phyloP scores from a whole-genome alignment of 257 asterid species.

The Plantago major region DNA sequence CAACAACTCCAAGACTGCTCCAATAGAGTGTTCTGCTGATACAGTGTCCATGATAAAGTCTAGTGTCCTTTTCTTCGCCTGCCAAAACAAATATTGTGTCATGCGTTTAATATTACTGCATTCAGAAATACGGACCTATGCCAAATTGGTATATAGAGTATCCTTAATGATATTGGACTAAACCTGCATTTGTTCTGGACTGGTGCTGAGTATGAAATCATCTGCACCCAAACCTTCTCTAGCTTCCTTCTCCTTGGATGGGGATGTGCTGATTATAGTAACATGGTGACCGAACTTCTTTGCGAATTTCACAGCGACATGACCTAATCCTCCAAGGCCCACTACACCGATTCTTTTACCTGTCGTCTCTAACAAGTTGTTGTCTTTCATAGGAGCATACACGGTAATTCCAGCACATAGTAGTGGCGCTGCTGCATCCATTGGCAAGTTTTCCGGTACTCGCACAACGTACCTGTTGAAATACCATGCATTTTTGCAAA shows the following conservation, averaged over 20 bases:
- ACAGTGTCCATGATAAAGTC: conserved; percentile 76
- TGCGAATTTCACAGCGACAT: conserved; percentile 70
- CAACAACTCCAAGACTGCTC: conserved; percentile 54
- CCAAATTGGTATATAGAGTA: not conserved
- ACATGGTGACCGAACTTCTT: conserved; percentile 84
- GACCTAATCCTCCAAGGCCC: conserved; percentile 84
- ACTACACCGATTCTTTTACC: conserved; percentile 58
- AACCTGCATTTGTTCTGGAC: conserved; percentile 62
- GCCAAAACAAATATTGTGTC: not conserved
- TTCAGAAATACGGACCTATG: not conserved
- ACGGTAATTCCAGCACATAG: conserved; percentile 77
- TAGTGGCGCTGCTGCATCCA: conserved; percentile 92
- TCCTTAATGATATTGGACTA: not conserved
- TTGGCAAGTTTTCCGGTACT: conserved; percentile 59
- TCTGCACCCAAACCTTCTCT: conserved; percentile 58
- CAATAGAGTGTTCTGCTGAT: conserved; percentile 74
- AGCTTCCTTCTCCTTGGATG: conserved; percentile 75
- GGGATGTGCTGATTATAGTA: conserved; percentile 79
- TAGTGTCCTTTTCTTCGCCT: conserved; percentile 53
- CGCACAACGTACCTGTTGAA: conserved; percentile 56
- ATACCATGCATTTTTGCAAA: not conserved
- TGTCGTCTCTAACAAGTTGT: conserved; percentile 34
- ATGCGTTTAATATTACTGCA: not conserved
- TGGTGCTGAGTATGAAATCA: conserved; percentile 68
- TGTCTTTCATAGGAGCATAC: conserved; percentile 61